Conservation (phyloP, 169 alveolate species). For the Plasmodium vinckei region DNA sequence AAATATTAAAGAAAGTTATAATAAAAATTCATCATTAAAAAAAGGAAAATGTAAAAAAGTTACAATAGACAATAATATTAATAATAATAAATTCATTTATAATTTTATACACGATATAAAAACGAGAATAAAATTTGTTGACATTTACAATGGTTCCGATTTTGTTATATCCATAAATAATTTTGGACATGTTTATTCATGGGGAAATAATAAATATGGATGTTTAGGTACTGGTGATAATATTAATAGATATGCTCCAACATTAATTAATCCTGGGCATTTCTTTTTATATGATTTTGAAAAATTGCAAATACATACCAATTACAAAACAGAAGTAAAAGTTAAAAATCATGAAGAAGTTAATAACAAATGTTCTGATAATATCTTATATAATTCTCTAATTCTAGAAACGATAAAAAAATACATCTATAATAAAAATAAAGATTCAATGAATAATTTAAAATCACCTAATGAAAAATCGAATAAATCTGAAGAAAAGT, state of each 20-base stretch:
- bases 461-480: constrained; percentile 35
- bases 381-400: constrained; percentile 65
- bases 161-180: constrained; percentile 68
- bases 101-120: constrained; percentile 67
- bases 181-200: constrained; percentile 72
- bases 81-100: constrained; percentile 50
- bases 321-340: constrained; percentile 64
- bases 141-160: constrained; percentile 66
- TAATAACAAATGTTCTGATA: constrained; percentile 42
- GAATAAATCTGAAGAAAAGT: constrained; percentile 34
- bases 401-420: constrained; percentile 54
- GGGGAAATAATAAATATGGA: constrained; percentile 75
- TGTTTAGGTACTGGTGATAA: constrained; percentile 73
- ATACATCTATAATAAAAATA: constrained; percentile 42
- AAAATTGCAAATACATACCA: constrained; percentile 66
- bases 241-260: constrained; percentile 61
- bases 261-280: constrained; percentile 72
- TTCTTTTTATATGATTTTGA: constrained; percentile 72
- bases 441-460: constrained; percentile 38
- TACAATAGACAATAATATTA: constrained; percentile 43
- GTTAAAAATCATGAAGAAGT: constrained; percentile 34
- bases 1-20: constrained; percentile 28
- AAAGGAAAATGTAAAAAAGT: constrained; percentile 40
- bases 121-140: constrained; percentile 64
- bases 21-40: constrained; percentile 25